Evolutionary conservation across 352 stramenopile genomes (phyloP).

Genomic region (Poterioochromonas sp.): DNA sequence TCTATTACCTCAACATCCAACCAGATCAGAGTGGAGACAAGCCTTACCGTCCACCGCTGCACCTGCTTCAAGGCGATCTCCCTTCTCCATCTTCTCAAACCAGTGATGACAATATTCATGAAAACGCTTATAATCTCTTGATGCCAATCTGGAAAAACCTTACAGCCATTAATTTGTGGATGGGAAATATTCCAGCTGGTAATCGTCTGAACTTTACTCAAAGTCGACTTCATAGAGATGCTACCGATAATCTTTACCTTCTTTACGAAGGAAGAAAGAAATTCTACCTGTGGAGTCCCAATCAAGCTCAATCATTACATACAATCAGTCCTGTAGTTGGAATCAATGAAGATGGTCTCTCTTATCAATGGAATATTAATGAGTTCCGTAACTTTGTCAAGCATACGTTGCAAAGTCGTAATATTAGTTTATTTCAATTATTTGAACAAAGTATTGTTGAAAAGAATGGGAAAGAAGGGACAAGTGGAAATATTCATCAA

Average conservation of each 20-base stretch:
- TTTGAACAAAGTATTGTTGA: neutral
- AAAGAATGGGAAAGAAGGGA: neutral
- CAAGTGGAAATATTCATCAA: neutral
- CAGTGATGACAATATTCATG: neutral
- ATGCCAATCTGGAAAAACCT: neutral
- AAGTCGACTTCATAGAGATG: constrained; percentile 12
- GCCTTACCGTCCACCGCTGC: neutral
- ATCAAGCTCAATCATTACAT: neutral
- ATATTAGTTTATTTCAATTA: too few relatives aligned
- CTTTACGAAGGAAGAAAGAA: neutral
- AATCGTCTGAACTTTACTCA: neutral
- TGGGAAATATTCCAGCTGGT: neutral
- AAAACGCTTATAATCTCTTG: neutral
- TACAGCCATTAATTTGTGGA: neutral
- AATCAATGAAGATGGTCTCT: neutral
- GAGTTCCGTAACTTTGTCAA: neutral
- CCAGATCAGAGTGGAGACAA: neutral
- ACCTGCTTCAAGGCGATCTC: neutral
- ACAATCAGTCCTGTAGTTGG: neutral
- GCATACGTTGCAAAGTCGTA: neutral
- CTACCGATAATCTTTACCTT: constrained; percentile 15
- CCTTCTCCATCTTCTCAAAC: neutral
- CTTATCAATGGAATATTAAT: constrained; percentile 2
- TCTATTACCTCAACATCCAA: constrained; percentile 8
- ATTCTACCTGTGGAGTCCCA: neutral